These are phyloP conservation scores for Penstemon eatonii DNA, from an alignment of 257 asterid genomes.

Conservation along the genomic window DNA sequence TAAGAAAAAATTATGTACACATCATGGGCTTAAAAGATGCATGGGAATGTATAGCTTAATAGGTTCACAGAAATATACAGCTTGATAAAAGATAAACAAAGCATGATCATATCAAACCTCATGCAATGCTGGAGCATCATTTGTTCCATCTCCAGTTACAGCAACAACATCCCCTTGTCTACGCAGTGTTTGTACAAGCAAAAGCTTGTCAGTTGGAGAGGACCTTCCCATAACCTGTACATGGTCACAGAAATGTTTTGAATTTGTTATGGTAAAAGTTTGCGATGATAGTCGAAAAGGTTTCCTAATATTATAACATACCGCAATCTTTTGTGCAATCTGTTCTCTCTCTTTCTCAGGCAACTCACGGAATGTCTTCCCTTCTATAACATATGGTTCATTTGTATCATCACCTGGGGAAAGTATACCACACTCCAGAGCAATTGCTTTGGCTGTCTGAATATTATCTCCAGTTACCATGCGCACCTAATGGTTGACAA, in stretches of 20 bases:
- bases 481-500: constrained; percentile 62
- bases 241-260: constrained; percentile 27
- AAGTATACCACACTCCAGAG: constrained; percentile 89
- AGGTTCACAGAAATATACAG: not conserved
- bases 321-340: constrained; percentile 61
- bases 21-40: constrained; percentile 7
- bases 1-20: not conserved
- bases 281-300: constrained; percentile 10
- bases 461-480: constrained; percentile 97
- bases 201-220: constrained; percentile 93
- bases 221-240: constrained; percentile 91
- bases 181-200: constrained; percentile 88
- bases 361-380: constrained; percentile 80
- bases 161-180: constrained; percentile 90
- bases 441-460: constrained; percentile 96
- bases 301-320: constrained; percentile 33
- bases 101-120: constrained; percentile 54
- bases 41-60: not conserved
- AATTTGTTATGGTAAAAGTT: constrained; percentile 19
- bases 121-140: constrained; percentile 96
- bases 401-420: constrained; percentile 54
- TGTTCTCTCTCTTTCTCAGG: constrained; percentile 73
- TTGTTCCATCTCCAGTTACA: constrained; percentile 97
- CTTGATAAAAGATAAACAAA: constrained; percentile 1
- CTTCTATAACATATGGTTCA: constrained; percentile 72